phyloP scores from a whole-genome alignment of 2,329 filamentous ascomycete species.

The Didymella keratinophila region DNA sequence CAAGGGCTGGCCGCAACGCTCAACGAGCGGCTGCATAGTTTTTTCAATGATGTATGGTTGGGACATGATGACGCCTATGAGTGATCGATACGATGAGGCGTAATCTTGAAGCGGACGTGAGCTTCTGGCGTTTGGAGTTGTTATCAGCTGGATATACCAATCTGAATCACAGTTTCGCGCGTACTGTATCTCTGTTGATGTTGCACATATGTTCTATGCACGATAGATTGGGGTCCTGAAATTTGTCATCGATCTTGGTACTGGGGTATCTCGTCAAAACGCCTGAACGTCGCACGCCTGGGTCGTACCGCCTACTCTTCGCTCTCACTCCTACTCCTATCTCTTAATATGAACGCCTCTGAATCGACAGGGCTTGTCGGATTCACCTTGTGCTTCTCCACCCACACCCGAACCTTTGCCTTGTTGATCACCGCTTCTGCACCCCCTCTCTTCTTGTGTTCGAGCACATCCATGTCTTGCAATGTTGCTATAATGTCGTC shows the following conservation, averaged over 20 bases:
- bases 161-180: background rate
- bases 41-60: background rate
- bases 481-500: conserved; percentile 85
- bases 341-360: conserved; percentile 75
- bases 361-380: conserved; percentile 73
- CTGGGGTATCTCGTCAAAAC: conserved; percentile 18
- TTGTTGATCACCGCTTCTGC: conserved; percentile 63
- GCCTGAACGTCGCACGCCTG: background rate
- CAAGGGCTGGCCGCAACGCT: conserved; percentile 37
- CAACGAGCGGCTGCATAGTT: conserved; percentile 38
- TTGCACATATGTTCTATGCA: background rate
- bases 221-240: background rate
- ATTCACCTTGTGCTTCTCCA: conserved; percentile 67
- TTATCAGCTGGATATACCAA: background rate
- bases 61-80: background rate
- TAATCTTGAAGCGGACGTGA: background rate
- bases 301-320: conserved; percentile 38
- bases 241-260: background rate
- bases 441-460: conserved; percentile 60
- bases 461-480: conserved; percentile 78
- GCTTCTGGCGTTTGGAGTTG: conserved; percentile 5
- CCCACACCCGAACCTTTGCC: conserved; percentile 71
- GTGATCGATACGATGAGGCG: background rate
- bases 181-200: background rate
- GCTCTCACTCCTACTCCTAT: conserved; percentile 52